Conservation (phyloP, 1,284 basidiomycete species). For the Anthracocystis setariae region DNA sequence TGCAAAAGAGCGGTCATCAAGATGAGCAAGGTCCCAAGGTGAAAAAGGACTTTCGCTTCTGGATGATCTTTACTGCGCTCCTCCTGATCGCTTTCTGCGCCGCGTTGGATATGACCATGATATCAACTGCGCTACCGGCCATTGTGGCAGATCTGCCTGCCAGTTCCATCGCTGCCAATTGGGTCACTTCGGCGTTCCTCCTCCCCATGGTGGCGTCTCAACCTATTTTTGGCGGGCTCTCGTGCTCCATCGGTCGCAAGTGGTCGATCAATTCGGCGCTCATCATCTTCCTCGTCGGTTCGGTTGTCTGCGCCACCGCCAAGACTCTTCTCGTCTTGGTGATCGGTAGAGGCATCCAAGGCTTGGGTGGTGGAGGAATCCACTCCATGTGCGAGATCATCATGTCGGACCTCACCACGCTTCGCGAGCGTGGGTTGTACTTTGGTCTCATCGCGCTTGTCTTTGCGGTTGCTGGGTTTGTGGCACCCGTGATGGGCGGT, state of each 20-base stretch:
- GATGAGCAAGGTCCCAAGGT: slow-evolving; percentile 7
- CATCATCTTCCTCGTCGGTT: slow-evolving; percentile 47
- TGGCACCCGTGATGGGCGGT: slow-evolving; percentile 69
- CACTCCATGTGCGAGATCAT: slow-evolving; percentile 69
- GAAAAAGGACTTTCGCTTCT: slow-evolving; percentile 25
- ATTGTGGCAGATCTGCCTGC: slow-evolving; percentile 37
- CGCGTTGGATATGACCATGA: slow-evolving; percentile 52
- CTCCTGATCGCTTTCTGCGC: slow-evolving; percentile 23
- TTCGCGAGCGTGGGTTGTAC: slow-evolving; percentile 69
- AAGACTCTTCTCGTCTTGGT: slow-evolving; percentile 36
- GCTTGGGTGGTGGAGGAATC: slow-evolving; percentile 70
- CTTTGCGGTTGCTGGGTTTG: slow-evolving; percentile 50
- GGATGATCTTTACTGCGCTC: slow-evolving; percentile 24
- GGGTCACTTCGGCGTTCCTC: slow-evolving; percentile 52
- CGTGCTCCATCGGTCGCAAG: slow-evolving; percentile 43
- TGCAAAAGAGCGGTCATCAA: neutral
- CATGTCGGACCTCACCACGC: slow-evolving; percentile 69
- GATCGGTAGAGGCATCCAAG: slow-evolving; percentile 63
- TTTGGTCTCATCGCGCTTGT: slow-evolving; percentile 67
- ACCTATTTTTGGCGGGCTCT: slow-evolving; percentile 48
- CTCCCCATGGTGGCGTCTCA: slow-evolving; percentile 47
- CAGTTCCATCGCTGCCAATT: slow-evolving; percentile 34
- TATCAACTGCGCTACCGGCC: slow-evolving; percentile 45
- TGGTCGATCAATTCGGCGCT: slow-evolving; percentile 32
- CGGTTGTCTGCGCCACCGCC: slow-evolving; percentile 33